A percentile compares a stretch with the other conserved stretches of the same genome.
These are phyloP conservation scores for Blastocystis sp. DNA, from an alignment of 352 stramenopile species.

Conservation along the genomic window DNA sequence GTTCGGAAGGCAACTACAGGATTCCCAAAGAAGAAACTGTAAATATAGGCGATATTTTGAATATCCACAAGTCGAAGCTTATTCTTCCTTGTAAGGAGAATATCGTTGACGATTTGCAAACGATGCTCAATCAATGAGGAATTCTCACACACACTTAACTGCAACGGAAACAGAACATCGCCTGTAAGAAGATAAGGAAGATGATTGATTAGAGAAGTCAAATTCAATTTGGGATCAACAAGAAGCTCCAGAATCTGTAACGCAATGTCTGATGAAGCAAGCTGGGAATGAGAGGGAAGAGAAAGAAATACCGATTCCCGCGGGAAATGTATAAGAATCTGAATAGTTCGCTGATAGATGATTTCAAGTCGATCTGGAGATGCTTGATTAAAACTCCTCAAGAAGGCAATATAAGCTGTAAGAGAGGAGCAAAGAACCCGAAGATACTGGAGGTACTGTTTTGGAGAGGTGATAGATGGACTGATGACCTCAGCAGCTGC, in stretches of 20 bases:
- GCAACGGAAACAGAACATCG: not conserved
- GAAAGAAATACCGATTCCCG: not conserved
- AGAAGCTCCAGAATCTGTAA: conserved; percentile 5
- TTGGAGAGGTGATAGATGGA: not conserved
- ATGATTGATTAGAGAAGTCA: not conserved
- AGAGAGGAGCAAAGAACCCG: conserved; percentile 36
- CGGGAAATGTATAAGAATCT: conserved; percentile 40
- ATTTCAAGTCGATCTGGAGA: not conserved
- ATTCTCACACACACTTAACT: not conserved
- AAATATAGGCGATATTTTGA: not conserved
- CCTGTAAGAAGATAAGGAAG: not conserved
- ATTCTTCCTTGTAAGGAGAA: not conserved
- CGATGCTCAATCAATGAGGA: not conserved
- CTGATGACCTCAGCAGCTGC: not conserved
- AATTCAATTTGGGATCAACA: not conserved
- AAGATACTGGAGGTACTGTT: conserved; percentile 38
- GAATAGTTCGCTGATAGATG: not conserved
- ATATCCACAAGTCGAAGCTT: not conserved
- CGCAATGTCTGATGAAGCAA: not conserved
- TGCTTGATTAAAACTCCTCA: not conserved
- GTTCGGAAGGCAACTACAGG: not conserved
- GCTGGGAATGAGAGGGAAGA: not conserved
- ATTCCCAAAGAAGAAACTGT: conserved; percentile 19
- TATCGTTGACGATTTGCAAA: not conserved
- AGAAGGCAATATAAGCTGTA: not conserved